Conservation (phyloP, 2,329 filamentous ascomycete genomes). For the Aspergillus nomiae region DNA sequence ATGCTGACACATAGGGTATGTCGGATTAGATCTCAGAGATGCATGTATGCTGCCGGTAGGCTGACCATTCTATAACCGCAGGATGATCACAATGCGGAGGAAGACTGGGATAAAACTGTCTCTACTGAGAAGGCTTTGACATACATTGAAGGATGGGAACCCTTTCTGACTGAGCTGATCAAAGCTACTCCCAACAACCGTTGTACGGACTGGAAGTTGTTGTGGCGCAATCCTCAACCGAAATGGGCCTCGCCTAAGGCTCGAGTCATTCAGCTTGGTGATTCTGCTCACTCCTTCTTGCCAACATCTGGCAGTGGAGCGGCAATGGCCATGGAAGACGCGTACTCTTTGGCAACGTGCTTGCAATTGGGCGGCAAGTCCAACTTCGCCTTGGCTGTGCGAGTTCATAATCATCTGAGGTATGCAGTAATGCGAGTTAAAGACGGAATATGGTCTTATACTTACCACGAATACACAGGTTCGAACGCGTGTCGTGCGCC, state of each 20-base stretch:
- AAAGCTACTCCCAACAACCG: background rate
- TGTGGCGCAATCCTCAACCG: background rate
- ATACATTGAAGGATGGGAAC: background rate
- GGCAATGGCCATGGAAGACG: constrained; percentile 12
- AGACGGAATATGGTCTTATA: background rate
- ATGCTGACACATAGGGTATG: constrained; percentile 8
- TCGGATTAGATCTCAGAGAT: background rate
- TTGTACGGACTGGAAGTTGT: background rate
- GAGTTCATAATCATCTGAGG: constrained; percentile 25
- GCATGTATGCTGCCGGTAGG: too few relatives aligned
- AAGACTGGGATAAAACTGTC: background rate
- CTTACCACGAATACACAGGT: background rate
- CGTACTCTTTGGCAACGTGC: constrained; percentile 7
- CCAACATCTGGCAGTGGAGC: constrained; percentile 1
- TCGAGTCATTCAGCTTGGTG: constrained; percentile 7
- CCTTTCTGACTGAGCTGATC: background rate
- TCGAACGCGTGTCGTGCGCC: constrained; percentile 49
- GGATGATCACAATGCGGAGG: background rate
- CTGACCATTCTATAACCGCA: background rate
- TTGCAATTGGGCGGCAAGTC: constrained; percentile 44
- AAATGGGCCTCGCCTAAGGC: background rate
- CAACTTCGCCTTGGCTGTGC: constrained; percentile 29
- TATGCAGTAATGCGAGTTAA: constrained; percentile 26
- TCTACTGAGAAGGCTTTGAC: background rate
- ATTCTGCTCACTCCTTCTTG: constrained; percentile 8